phyloP scores from a whole-genome alignment of 1,139 yeast species.

The Pneumocystis murina region DNA sequence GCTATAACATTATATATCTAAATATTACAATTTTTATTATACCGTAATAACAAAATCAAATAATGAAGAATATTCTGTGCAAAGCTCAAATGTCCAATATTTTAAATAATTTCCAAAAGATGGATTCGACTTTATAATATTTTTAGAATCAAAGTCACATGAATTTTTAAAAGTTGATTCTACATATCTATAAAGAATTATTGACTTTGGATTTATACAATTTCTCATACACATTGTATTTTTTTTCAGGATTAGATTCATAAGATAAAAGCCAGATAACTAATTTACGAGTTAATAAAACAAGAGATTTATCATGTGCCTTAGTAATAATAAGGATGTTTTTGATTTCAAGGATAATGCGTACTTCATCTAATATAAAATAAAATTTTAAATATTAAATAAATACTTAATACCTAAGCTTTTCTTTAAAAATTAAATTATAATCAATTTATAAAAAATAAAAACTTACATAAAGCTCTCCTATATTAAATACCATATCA shows the following conservation, averaged over 20 bases:
- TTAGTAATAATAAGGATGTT: constrained; percentile 56
- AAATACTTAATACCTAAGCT: constrained; percentile 21
- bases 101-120: constrained; percentile 29
- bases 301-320: constrained; percentile 47
- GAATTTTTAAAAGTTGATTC: constrained; percentile 15
- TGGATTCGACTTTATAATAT: background rate
- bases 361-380: constrained; percentile 19
- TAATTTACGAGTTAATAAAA: constrained; percentile 40
- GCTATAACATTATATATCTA: constrained; percentile 21
- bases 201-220: background rate
- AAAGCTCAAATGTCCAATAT: constrained; percentile 45
- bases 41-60: constrained; percentile 40
- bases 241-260: background rate
- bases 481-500: constrained; percentile 29
- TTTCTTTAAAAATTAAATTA: constrained; percentile 13
- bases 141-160: constrained; percentile 20
- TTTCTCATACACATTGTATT: background rate
- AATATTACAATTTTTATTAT: constrained; percentile 12
- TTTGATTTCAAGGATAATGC: constrained; percentile 44
- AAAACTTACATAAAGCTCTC: constrained; percentile 23
- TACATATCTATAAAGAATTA: background rate
- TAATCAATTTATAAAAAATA: background rate
- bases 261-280: constrained; percentile 39
- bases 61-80: constrained; percentile 32
- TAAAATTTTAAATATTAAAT: background rate